Evolutionary conservation across 805 yeast species (phyloP).

Genomic region (Hanseniaspora lindneri): DNA sequence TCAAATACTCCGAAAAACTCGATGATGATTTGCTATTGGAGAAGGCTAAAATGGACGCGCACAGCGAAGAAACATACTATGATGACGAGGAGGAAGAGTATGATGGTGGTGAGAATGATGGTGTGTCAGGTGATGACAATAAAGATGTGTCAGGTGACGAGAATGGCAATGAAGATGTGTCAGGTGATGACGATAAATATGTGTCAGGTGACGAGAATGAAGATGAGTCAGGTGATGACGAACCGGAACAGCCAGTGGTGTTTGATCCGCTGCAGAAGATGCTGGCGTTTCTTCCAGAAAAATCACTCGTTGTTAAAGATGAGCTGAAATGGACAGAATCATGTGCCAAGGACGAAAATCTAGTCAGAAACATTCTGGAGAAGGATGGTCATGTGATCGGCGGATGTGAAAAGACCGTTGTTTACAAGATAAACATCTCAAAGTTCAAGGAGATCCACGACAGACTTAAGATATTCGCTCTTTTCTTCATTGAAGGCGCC

Average conservation of each 20-base stretch:
- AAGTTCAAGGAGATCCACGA: conserved; percentile 41
- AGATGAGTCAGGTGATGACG: not conserved
- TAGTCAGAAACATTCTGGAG: conserved; percentile 20
- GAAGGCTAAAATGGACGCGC: conserved; percentile 13
- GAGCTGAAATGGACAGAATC: conserved; percentile 56
- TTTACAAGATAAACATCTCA: conserved; percentile 36
- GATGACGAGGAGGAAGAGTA: conserved; percentile 37
- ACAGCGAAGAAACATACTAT: not conserved
- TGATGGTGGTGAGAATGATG: conserved; percentile 29
- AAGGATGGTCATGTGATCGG: conserved; percentile 28
- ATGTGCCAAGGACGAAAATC: conserved; percentile 35
- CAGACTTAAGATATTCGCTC: conserved; percentile 65
- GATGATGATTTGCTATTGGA: conserved; percentile 26
- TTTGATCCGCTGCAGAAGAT: conserved; percentile 29
- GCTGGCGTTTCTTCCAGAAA: conserved; percentile 45
- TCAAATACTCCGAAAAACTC: conserved; percentile 43
- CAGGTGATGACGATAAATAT: not conserved
- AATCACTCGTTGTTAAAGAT: conserved; percentile 45
- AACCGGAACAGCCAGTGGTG: not conserved
- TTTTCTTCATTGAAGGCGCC: conserved; percentile 88
- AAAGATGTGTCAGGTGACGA: not conserved
- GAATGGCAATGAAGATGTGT: not conserved
- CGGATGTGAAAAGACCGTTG: conserved; percentile 30
- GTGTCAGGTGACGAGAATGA: not conserved
- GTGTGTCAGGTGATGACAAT: not conserved